Conservation (phyloP, 805 yeast genomes). For the Cyberlindnera xishuangbannaensis region DNA sequence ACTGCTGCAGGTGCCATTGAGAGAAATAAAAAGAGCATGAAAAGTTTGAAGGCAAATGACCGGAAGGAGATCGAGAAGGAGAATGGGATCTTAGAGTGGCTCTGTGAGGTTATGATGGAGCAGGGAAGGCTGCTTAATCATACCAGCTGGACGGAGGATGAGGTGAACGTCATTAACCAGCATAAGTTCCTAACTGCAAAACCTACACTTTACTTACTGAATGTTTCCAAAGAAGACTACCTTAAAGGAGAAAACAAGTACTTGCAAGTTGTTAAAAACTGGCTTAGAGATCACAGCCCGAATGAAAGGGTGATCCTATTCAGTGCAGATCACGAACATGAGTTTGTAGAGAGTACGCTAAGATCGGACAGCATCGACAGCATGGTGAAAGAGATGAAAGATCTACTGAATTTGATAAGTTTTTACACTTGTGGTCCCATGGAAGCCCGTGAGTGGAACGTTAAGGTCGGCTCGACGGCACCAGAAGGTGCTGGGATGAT, state of each 20-base stretch:
- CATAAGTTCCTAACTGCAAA: conserved; percentile 79
- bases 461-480: conserved; percentile 68
- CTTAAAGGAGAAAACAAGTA: conserved; percentile 46
- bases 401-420: conserved; percentile 64
- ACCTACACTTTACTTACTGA: conserved; percentile 76
- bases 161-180: conserved; percentile 60
- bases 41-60: conserved; percentile 40
- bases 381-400: conserved; percentile 61
- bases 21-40: conserved; percentile 35
- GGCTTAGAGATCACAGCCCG: conserved; percentile 67
- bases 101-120: conserved; percentile 52
- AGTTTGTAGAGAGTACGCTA: conserved; percentile 21
- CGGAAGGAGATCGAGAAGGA: conserved; percentile 40
- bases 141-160: conserved; percentile 55
- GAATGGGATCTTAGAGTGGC: conserved; percentile 30
- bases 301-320: conserved; percentile 65
- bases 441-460: conserved; percentile 88
- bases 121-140: conserved; percentile 57
- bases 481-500: conserved; percentile 90
- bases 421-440: conserved; percentile 83
- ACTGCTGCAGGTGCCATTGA: conserved; percentile 57
- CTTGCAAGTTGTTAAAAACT: conserved; percentile 43
- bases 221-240: conserved; percentile 69
- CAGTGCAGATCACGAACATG: conserved; percentile 48
- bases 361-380: conserved; percentile 56